Conservation (phyloP, 176 grass and related monocot species). For the Phyllostachys edulis region DNA sequence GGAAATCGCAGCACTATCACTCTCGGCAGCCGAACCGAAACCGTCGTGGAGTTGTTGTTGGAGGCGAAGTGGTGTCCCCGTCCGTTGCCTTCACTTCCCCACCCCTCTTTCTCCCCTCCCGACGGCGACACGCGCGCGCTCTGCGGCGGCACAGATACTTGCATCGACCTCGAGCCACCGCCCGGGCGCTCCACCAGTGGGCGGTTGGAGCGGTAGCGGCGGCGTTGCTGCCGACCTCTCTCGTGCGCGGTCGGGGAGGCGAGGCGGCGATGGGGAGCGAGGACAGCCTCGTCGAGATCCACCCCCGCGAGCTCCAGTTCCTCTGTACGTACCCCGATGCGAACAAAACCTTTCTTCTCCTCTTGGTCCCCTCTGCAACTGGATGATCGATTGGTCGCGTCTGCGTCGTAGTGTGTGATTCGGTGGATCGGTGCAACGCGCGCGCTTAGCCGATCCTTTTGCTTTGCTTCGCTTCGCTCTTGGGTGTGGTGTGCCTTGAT, state of each 20-base stretch:
- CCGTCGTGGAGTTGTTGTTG: not conserved
- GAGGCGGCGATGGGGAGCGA: constrained; percentile 39
- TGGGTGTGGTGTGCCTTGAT: not conserved
- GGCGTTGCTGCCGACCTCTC: not conserved
- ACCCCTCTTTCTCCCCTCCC: no score
- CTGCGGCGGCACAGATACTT: not conserved
- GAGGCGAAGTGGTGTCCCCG: constrained; percentile 18
- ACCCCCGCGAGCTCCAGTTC: constrained; percentile 70
- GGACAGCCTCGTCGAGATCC: constrained; percentile 69
- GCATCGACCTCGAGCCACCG: not conserved
- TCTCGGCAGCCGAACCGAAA: not conserved
- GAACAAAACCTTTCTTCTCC: not conserved
- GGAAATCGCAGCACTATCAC: not conserved
- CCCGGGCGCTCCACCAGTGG: not conserved
- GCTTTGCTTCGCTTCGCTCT: not conserved
- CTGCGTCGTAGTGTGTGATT: not conserved
- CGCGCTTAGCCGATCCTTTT: not conserved
- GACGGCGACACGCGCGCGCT: not conserved
- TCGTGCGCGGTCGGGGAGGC: not conserved
- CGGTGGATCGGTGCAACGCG: not conserved
- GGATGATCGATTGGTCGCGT: not conserved
- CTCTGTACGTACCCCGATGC: constrained; percentile 39
- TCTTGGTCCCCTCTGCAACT: not conserved
- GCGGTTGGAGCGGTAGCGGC: not conserved
- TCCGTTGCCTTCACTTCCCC: not conserved